Conservation (phyloP, 768 basidiomycete species). For the Trametes gibbosa region DNA sequence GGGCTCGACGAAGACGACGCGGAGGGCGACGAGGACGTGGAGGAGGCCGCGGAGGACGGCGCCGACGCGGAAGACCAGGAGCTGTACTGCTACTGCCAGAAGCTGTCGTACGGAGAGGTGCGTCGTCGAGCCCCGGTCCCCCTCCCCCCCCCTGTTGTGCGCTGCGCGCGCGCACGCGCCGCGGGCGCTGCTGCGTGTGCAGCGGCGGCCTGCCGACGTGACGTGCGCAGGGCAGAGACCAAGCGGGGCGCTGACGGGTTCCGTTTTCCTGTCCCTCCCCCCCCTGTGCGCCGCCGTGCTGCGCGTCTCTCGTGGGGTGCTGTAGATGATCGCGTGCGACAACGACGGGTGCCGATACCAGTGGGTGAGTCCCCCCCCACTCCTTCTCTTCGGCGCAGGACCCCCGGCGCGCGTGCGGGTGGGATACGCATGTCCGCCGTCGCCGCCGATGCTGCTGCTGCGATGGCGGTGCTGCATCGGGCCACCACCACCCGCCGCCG, state of each 20-base stretch:
- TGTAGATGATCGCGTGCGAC: slow-evolving; percentile 65
- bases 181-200: neutral
- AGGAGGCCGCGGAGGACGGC: slow-evolving; percentile 40
- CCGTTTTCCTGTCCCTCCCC: neutral
- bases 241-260: slow-evolving; percentile 3
- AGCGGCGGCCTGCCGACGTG: too few species aligned
- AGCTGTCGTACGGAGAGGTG: slow-evolving; percentile 59
- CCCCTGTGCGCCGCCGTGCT: neutral
- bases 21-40: slow-evolving; percentile 35
- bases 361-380: slow-evolving; percentile 47
- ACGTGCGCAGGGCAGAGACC: too few species aligned
- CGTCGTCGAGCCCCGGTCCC: slow-evolving; percentile 12
- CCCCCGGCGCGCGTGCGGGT: neutral
- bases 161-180: neutral
- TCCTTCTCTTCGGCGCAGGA: neutral
- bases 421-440: neutral
- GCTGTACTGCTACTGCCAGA: slow-evolving; percentile 62
- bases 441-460: too few species aligned
- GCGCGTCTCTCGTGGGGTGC: too few species aligned
- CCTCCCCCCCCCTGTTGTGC: neutral
- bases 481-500: too few species aligned
- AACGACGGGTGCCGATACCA: slow-evolving; percentile 53
- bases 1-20: slow-evolving; percentile 34
- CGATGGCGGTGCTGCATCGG: too few species aligned
- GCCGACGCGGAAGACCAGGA: slow-evolving; percentile 58